Evolutionary conservation across 805 yeast genomes (phyloP).

Genomic region (Metschnikowia similis): DNA sequence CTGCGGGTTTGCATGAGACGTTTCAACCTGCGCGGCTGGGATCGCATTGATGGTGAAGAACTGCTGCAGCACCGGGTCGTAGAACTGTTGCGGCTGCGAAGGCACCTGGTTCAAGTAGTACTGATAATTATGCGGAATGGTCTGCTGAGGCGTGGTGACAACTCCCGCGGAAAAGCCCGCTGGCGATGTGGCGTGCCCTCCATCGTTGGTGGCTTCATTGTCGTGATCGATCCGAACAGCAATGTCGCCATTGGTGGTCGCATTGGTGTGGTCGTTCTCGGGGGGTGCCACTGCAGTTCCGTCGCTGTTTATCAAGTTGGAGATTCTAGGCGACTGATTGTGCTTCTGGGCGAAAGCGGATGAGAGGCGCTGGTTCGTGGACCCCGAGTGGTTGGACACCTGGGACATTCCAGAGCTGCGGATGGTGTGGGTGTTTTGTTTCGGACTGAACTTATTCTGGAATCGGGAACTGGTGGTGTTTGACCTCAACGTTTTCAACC

Average conservation of each 20-base stretch:
- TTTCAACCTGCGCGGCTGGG: constrained; percentile 23
- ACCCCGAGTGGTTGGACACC: constrained; percentile 14
- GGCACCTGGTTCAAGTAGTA: constrained; percentile 19
- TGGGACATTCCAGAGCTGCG: constrained; percentile 8
- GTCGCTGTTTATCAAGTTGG: constrained; percentile 42
- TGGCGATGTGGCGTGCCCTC: neutral
- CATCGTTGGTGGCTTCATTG: neutral
- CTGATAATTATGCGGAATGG: constrained; percentile 18
- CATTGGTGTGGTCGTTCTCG: constrained; percentile 20
- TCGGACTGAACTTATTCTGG: constrained; percentile 6
- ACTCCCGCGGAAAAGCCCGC: constrained; percentile 1
- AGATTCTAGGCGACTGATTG: constrained; percentile 31
- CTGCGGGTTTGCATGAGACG: constrained; percentile 21
- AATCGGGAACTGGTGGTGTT: constrained; percentile 4
- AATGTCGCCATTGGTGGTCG: constrained; percentile 11
- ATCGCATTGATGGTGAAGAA: constrained; percentile 37
- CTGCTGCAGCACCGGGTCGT: constrained; percentile 43
- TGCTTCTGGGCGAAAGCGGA: constrained; percentile 36
- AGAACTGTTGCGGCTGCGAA: constrained; percentile 37
- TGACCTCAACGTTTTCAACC: constrained; percentile 10
- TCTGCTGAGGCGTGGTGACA: constrained; percentile 15
- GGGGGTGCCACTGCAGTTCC: constrained; percentile 42
- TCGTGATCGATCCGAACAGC: constrained; percentile 2
- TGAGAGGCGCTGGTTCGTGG: constrained; percentile 25
- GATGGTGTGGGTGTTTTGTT: constrained; percentile 1